phyloP scores from a whole-genome alignment of 805 yeast genomes.

The Vanderwaltozyma yarrowii region DNA sequence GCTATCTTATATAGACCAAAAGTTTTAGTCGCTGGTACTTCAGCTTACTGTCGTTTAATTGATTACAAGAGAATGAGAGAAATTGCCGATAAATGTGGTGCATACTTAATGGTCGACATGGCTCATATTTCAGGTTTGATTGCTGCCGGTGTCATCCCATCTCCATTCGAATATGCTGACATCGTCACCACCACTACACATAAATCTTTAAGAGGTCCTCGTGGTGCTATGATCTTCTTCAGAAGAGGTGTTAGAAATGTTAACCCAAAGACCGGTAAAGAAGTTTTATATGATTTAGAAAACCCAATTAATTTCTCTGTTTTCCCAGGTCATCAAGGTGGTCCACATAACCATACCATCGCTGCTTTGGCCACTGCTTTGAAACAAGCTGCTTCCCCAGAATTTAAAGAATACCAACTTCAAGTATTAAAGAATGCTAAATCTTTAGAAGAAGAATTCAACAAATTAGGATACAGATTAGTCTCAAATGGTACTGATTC shows the following conservation, averaged over 20 bases:
- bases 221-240: conserved; percentile 99
- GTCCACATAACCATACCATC: conserved; percentile 99
- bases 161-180: conserved; percentile 95
- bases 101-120: conserved; percentile 94
- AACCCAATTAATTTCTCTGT: conserved; percentile 94
- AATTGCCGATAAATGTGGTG: conserved; percentile 96
- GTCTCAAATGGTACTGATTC: conserved; percentile 96
- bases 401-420: conserved; percentile 80
- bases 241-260: conserved; percentile 88
- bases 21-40: conserved; percentile 94
- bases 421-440: conserved; percentile 85
- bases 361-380: conserved; percentile 97
- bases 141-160: conserved; percentile 90
- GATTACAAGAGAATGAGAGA: conserved; percentile 95
- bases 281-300: conserved; percentile 82
- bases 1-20: conserved; percentile 93
- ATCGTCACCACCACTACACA: conserved; percentile 98
- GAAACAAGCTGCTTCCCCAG: conserved; percentile 86
- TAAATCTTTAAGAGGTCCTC: conserved; percentile 97
- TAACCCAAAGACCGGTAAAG: conserved; percentile 86
- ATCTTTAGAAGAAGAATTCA: conserved; percentile 66
- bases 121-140: conserved; percentile 96
- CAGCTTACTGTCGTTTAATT: conserved; percentile 93
- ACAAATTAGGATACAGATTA: conserved; percentile 60
- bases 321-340: conserved; percentile 99